Base-by-base conservation (phyloP, 352 stramenopile species). In the Phytophthora sansomeana region DNA sequence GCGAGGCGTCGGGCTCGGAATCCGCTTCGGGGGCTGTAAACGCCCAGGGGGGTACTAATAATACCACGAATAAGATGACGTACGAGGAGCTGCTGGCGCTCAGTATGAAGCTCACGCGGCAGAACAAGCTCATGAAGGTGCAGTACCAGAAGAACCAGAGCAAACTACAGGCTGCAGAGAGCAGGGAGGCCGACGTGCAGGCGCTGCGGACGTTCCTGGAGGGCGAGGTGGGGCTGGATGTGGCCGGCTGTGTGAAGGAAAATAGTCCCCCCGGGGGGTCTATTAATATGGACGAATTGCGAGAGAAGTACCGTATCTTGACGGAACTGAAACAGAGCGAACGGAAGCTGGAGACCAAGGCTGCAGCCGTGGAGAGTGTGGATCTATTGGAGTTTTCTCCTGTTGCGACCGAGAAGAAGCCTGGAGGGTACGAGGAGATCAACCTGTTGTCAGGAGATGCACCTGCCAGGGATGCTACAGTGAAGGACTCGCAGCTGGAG, bases 121-220 rank as follows among this genome's bases (percentile, higher is more conserved):
- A 96, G 69, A 96, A 96, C 74, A 94, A 94, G 61, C 69, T 94
- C 39, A 92, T 94, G 85, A 93, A 92, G 64, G 67, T 64, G 5
- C 86, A 95, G 69, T 90, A 93, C 56, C 86, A 93, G 63, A 92
- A 91, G 67, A 87, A 81, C 61, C 81, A 93, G 63, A 69, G 49
- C 44, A 77, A 82, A 3, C 72, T 91, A 36, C 49, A 53, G 11
- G 63, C 75, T 55, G 68, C 82, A 1, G 67, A 65, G 14, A 55
- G 51, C 5, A 77, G 58, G 16, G 81, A 92, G 19, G 73, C 81
- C 8, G 83, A 96, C 47, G 67, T 65, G 13, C 50, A 58, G 13
- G 59, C 86, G 24, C 67, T 96, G 16, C 62, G 62, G 16, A 55
- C 59, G 16, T 96, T 96, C 53, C 68, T 93, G 24, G 71, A 69